These are phyloP conservation scores for Borovskyia barvae DNA, from an alignment of 208 protist genomes.

Conservation along the genomic window DNA sequence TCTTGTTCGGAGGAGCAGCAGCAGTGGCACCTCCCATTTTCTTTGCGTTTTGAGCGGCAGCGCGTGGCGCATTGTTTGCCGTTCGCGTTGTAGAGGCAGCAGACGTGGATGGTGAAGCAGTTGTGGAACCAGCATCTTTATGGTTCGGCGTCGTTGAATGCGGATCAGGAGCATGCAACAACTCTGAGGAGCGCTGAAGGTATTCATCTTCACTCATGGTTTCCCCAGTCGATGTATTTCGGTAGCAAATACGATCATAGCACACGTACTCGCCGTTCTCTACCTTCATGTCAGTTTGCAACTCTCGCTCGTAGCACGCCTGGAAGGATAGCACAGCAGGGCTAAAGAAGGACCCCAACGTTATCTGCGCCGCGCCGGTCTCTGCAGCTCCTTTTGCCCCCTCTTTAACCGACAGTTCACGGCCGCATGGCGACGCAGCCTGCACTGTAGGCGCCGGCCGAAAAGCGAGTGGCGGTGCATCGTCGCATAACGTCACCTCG, in stretches of 20 bases:
- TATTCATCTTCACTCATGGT: slow-evolving; percentile 72
- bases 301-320: slow-evolving; percentile 51
- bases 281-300: slow-evolving; percentile 56
- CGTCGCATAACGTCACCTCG: slow-evolving; percentile 80
- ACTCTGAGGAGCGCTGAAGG: slow-evolving; percentile 30
- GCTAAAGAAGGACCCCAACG: slow-evolving; percentile 64
- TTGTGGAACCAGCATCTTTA: neutral
- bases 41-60: neutral
- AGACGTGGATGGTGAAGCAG: neutral
- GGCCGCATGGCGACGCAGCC: neutral
- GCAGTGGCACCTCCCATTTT: too few species aligned
- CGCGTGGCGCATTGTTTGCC: too few species aligned
- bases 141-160: neutral
- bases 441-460: slow-evolving; percentile 10
- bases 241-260: slow-evolving; percentile 52
- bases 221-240: slow-evolving; percentile 32
- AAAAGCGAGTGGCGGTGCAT: slow-evolving; percentile 71
- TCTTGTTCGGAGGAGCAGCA: slow-evolving; percentile 12
- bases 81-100: too few species aligned
- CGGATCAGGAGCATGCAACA: slow-evolving; percentile 12
- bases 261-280: slow-evolving; percentile 73
- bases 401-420: too few species aligned
- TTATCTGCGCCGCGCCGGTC: slow-evolving; percentile 18
- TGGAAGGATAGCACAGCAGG: slow-evolving; percentile 64
- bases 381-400: neutral